These are phyloP conservation scores for Cryptococcus sp. DNA, from an alignment of 1,284 basidiomycete species.

Conservation along the genomic window DNA sequence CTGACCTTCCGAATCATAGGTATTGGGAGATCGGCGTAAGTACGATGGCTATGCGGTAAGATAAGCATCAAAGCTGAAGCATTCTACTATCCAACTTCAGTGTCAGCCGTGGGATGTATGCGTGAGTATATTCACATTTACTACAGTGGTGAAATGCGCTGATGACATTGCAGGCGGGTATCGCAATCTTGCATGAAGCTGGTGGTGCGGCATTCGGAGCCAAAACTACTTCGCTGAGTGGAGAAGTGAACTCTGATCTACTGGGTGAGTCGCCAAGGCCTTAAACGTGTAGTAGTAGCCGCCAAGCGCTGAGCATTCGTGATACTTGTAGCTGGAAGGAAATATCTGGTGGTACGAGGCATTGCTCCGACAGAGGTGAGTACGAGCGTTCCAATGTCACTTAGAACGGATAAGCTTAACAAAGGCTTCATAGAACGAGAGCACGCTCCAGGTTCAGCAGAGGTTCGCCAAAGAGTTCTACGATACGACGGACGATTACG, in stretches of 20 bases:
- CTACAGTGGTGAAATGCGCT: neutral
- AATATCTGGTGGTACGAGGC: constrained; percentile 73
- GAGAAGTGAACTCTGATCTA: constrained; percentile 64
- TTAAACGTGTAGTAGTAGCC: neutral
- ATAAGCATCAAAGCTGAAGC: neutral
- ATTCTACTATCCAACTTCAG: constrained; percentile 13
- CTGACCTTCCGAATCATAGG: constrained; percentile 7
- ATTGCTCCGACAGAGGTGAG: constrained; percentile 38
- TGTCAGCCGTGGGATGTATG: constrained; percentile 85
- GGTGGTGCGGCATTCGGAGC: constrained; percentile 76
- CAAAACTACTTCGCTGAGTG: constrained; percentile 58
- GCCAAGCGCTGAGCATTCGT: neutral
- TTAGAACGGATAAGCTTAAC: neutral
- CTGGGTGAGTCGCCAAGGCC: constrained; percentile 51
- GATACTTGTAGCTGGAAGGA: constrained; percentile 64
- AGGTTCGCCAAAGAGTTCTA: constrained; percentile 83
- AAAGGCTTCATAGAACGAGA: constrained; percentile 57
- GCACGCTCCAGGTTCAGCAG: constrained; percentile 69
- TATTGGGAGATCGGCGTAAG: constrained; percentile 79
- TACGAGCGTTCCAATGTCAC: neutral
- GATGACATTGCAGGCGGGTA: constrained; percentile 63
- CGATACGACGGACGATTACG: constrained; percentile 71
- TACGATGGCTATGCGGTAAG: neutral
- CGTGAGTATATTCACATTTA: constrained; percentile 53
- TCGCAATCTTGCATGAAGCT: constrained; percentile 90